Evolutionary conservation across 2,329 filamentous ascomycete genomes (phyloP).

Genomic region (Malbranchea cinnamomea): DNA sequence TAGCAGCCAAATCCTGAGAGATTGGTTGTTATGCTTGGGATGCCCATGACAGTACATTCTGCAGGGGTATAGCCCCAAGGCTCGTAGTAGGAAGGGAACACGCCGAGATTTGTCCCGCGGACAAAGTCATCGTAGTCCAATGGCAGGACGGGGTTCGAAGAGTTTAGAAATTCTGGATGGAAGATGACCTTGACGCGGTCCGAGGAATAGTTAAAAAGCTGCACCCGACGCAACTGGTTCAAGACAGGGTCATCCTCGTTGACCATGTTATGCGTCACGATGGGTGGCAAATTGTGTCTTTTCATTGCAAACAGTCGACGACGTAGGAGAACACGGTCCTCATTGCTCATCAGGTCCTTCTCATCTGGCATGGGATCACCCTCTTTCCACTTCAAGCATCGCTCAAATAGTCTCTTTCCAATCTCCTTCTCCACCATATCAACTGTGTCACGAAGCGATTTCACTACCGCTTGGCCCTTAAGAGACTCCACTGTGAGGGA

Average conservation of each 20-base stretch:
- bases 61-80: slow-evolving; percentile 98
- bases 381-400: slow-evolving; percentile 88
- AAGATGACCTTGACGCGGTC: slow-evolving; percentile 97
- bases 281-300: slow-evolving; percentile 72
- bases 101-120: slow-evolving; percentile 83
- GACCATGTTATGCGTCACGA: slow-evolving; percentile 97
- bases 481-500: slow-evolving; percentile 90
- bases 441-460: slow-evolving; percentile 83
- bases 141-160: slow-evolving; percentile 83
- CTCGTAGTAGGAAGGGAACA: slow-evolving; percentile 97
- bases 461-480: slow-evolving; percentile 94
- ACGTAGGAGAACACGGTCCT: slow-evolving; percentile 84
- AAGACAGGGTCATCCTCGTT: slow-evolving; percentile 95
- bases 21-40: slow-evolving; percentile 96
- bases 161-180: slow-evolving; percentile 95
- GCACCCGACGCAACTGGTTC: slow-evolving; percentile 88
- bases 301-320: slow-evolving; percentile 95
- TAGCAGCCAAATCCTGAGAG: slow-evolving; percentile 96
- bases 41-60: slow-evolving; percentile 97
- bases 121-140: slow-evolving; percentile 98
- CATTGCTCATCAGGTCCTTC: slow-evolving; percentile 83
- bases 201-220: slow-evolving; percentile 89
- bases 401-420: slow-evolving; percentile 85
- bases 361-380: slow-evolving; percentile 87
- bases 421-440: slow-evolving; percentile 87